Conservation (phyloP, 2,329 filamentous ascomycete species). For the Fusarium pilosicola region DNA sequence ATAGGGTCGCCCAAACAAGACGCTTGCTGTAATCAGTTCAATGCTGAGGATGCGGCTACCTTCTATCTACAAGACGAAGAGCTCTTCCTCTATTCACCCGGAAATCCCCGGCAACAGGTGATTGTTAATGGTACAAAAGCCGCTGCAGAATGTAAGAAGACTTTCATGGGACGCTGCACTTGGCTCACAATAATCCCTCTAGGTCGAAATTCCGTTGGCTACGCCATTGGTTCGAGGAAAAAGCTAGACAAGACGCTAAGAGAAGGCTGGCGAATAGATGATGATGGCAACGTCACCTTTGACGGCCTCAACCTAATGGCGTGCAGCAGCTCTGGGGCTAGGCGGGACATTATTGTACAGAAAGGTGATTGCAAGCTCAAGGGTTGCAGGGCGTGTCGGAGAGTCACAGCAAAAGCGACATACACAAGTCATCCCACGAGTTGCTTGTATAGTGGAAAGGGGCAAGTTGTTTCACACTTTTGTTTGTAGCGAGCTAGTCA, state of each 20-base stretch:
- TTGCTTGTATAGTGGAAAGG: background rate
- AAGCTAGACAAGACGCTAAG: no score
- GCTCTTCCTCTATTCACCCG: conserved; percentile 5
- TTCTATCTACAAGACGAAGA: background rate
- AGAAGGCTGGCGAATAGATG: background rate
- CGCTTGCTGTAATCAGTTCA: conserved; percentile 1
- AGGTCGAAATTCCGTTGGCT: background rate
- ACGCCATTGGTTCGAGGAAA: background rate
- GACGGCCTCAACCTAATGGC: background rate
- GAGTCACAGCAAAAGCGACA: background rate
- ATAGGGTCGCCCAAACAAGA: background rate
- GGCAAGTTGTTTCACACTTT: background rate
- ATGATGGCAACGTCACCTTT: background rate
- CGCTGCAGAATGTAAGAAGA: background rate
- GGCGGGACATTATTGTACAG: background rate
- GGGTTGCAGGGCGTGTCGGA: background rate
- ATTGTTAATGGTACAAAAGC: background rate
- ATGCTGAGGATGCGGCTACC: conserved; percentile 1
- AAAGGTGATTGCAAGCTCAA: background rate
- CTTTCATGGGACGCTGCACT: background rate
- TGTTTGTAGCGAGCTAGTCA: background rate
- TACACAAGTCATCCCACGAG: background rate
- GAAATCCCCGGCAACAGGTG: background rate
- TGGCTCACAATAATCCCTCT: background rate
- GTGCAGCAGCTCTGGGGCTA: background rate